These are phyloP conservation scores for Tylopilus sp. DNA, from an alignment of 1,284 basidiomycete species.

Conservation along the genomic window DNA sequence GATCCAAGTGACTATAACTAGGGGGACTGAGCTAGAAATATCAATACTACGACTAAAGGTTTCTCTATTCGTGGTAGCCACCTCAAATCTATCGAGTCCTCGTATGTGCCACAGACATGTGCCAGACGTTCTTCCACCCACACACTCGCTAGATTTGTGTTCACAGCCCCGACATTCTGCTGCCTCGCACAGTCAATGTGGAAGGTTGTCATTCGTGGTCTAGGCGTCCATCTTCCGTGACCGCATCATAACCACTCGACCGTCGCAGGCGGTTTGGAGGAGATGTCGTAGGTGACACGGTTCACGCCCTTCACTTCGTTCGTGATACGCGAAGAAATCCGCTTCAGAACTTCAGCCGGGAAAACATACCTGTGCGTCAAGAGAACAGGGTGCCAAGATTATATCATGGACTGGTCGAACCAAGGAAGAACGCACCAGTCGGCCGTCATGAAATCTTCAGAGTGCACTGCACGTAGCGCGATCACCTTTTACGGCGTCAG, in stretches of 20 bases:
- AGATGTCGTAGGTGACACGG: conserved; percentile 94
- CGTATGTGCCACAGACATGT: too few species aligned
- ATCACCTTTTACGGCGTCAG: conserved; percentile 57
- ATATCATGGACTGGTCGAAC: not conserved
- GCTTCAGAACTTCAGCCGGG: conserved; percentile 86
- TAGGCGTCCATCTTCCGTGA: not conserved
- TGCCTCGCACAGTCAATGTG: too few species aligned
- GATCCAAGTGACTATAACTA: too few species aligned
- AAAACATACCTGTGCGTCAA: conserved; percentile 74
- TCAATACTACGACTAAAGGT: too few species aligned
- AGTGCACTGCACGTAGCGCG: conserved; percentile 85
- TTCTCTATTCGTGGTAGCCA: too few species aligned
- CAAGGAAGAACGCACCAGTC: conserved; percentile 64
- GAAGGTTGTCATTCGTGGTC: not conserved
- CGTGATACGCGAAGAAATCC: conserved; percentile 95
- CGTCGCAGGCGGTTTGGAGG: conserved; percentile 91
- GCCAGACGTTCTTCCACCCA: not conserved
- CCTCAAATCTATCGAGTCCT: too few species aligned
- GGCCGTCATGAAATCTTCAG: conserved; percentile 97
- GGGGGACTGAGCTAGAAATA: too few species aligned
- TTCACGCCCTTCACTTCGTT: conserved; percentile 96
- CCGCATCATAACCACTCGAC: conserved; percentile 45
- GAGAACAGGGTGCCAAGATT: not conserved
- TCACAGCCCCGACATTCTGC: too few species aligned
- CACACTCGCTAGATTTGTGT: too few species aligned